Percentiles rank a stretch among this genome's conserved stretches.
phyloP scores from a whole-genome alignment of 2,329 filamentous ascomycete genomes.

The Ceratocystis diversiconidia region DNA sequence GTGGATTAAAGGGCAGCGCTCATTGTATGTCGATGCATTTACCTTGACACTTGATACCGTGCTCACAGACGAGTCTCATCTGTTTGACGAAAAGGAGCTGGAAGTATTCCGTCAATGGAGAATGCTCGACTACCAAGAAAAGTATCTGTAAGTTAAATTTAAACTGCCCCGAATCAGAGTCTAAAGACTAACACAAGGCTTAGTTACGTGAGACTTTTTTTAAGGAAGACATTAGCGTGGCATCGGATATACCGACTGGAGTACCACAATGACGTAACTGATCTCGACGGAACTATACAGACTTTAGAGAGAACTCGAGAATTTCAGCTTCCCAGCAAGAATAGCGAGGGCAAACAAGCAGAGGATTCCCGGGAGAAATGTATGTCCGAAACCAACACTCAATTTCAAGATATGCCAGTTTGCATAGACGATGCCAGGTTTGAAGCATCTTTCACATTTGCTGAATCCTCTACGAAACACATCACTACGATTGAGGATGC shows the following conservation, averaged over 20 bases:
- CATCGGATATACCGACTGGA: conserved; percentile 64
- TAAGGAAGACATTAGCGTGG: conserved; percentile 85
- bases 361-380: background rate
- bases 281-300: conserved; percentile 51
- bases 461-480: conserved; percentile 57
- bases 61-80: conserved; percentile 69
- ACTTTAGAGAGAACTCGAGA: conserved; percentile 44
- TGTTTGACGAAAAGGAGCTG: conserved; percentile 71
- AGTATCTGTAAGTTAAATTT: conserved; percentile 57
- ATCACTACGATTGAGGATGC: conserved; percentile 75
- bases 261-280: conserved; percentile 70
- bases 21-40: conserved; percentile 95
- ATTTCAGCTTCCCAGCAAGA: background rate
- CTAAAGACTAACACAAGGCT: background rate
- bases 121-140: conserved; percentile 62
- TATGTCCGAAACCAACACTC: background rate
- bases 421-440: conserved; percentile 27
- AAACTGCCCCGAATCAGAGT: background rate
- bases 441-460: conserved; percentile 54
- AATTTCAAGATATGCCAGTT: background rate
- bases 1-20: conserved; percentile 68
- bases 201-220: conserved; percentile 81
- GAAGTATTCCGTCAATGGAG: conserved; percentile 66
- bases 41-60: conserved; percentile 85
- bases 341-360: background rate